Evolutionary conservation across 148 eudicot species (phyloP), one percentile per base, ranked within the genome.

Genomic region (Rhododendron simsii): DNA sequence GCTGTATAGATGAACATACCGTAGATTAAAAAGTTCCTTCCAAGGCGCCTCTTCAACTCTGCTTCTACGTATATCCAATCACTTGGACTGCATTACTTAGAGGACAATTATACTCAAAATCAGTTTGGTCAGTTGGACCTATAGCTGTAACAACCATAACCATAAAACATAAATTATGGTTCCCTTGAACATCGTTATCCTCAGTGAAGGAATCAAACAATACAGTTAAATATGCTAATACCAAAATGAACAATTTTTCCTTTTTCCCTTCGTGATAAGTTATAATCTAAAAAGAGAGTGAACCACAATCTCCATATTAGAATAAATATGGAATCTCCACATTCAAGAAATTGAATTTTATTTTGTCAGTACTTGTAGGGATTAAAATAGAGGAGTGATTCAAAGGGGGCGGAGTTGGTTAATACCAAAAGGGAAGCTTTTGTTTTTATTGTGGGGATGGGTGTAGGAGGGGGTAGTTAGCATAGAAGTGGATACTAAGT

Each of bases 31-130:
- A 98, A 98, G 81, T 92, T 94, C 84, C 92, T 91, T 86, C 98
- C 99, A 86, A 98, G 73, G 41, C 98, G 96, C 90, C 92, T 95
- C 89, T 95, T 95, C 90, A 95, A 83, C 88, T 94, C 96, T 61
- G 94, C 94, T 89, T 95, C 93, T 86, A 94, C 94, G 89, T 98
- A 98, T 85, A 94, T 94, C 99, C 99, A 98, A 81, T 98, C 99
- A 93, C 93, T 97, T 84, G 99, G 98, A 95, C 99, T 97, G 96
- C 94, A 91, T 89, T 88, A 84, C 80, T 86, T 85, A 86, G 63
- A 87, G 85, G 78, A 28, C 74, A 83, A 87, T 79, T 76, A 57
- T 81, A 78, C 30, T n/a, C 28, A 50, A 78, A 79, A 83, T 82
- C 55, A 83, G 86, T 84, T 76, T 80, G 84, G 59, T 82, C 55